Evolutionary conservation across 768 basidiomycete species (phyloP), one percentile per base, ranked within the genome.

Genomic region (Amanita rimosa): DNA sequence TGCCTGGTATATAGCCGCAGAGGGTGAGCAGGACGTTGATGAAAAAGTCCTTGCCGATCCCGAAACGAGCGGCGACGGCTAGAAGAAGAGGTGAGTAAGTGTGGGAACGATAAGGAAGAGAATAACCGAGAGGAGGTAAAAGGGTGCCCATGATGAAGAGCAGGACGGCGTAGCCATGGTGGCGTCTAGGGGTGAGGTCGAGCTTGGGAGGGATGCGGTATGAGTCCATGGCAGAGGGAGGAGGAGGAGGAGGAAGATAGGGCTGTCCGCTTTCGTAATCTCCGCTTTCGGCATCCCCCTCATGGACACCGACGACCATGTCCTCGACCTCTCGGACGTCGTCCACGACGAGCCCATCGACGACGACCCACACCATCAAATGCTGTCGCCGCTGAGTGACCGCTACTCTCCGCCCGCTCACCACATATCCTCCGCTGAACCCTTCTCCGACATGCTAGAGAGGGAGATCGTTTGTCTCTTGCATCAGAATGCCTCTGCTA

Each of bases 51-150:
- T 69, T 69, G 11, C 90, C 92, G 57, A 95, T 78, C 26, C 94
- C 94, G 61, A 97, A 97, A 49, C 94, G 76, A 19, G 90, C 84
- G 4, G 91, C 93, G 26, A 96, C 93, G 52, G 94, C 93, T 96
- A 60, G 3, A 50, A 37, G n/a, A 52, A 38, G 42, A 8, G 13
- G 42, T 54, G 27, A 54, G 19, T n/a, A 31, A 16, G 40, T 39
- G 3, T 11, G 38, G n/a, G 31, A 43, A 17, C 31, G 46, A 36
- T 39, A 48, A 37, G 27, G 35, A 31, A 31, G 21, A 40, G 54
- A 49, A 39, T 35, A 34, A 94, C 93, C 93, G 24, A 97, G 73
- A 24, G 93, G 93, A 7, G 93, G 93, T 50, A 97, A 79, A 44
- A 97, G 71, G 1, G 89, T 85, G n/a, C 93, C 94, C 50, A 88